A percentile compares a stretch with the other conserved stretches of the same genome.
Conservation (phyloP, 306 rosid genomes). For the Casuarina cunninghamiana region DNA sequence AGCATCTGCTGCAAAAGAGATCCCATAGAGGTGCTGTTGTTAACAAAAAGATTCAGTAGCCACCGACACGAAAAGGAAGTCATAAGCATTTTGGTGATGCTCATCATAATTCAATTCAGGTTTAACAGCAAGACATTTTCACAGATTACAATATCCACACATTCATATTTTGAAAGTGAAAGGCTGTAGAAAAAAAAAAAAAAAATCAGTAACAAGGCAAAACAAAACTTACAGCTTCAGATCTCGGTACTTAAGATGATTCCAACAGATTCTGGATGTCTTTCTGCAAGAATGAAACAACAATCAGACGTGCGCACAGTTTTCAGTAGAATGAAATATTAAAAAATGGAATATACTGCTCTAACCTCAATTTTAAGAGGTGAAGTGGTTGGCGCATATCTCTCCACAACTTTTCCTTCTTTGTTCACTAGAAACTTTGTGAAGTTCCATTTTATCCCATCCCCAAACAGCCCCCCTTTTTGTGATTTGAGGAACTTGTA, state of each 20-base stretch:
- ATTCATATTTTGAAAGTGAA: neutral
- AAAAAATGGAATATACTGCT: neutral
- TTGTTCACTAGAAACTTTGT: constrained; percentile 81
- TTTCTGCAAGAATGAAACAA: constrained; percentile 59
- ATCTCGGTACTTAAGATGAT: constrained; percentile 53
- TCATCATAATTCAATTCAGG: neutral
- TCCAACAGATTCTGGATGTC: constrained; percentile 64
- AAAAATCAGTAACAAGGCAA: neutral
- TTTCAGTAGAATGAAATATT: neutral
- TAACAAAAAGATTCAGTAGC: neutral
- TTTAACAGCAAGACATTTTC: neutral
- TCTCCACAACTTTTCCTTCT: constrained; percentile 79
- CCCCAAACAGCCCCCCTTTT: constrained; percentile 81
- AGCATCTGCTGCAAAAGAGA: neutral
- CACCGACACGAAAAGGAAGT: too few species aligned
- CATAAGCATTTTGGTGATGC: neutral
- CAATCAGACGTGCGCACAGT: neutral
- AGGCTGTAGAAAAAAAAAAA: too few species aligned
- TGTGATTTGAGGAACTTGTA: constrained; percentile 67
- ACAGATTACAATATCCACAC: neutral
- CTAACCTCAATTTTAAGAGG: constrained; percentile 86
- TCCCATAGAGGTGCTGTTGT: neutral
- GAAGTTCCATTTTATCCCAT: constrained; percentile 92
- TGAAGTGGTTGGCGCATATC: constrained; percentile 89
- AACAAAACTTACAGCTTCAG: constrained; percentile 2